Evolutionary conservation across 208 protist genomes (phyloP).

Genomic region (Acanthamoeba triangularis): DNA sequence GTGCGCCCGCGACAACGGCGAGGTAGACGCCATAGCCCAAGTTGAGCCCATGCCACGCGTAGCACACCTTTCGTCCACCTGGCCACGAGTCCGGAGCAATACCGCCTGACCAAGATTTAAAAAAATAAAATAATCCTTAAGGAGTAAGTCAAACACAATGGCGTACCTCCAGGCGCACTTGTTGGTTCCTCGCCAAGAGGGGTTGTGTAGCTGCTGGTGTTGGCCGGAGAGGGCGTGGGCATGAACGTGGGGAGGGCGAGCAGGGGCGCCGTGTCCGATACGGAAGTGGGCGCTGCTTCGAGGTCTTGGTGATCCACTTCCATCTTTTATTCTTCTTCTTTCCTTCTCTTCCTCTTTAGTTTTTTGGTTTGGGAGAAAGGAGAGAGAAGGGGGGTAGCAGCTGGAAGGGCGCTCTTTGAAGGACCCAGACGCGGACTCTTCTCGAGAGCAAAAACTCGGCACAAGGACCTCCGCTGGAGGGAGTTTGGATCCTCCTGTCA

Average conservation of each 20-base stretch:
- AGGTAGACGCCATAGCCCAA: conserved; percentile 6
- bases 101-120: not conserved
- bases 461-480: no score
- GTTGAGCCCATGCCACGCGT: not conserved
- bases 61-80: not conserved
- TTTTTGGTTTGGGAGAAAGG: not conserved
- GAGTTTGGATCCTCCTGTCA: no score
- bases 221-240: not conserved
- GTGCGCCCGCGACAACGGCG: not conserved
- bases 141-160: no score
- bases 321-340: not conserved
- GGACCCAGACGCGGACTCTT: no score
- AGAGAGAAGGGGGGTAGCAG: not conserved
- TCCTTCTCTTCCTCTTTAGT: not conserved
- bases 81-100: not conserved
- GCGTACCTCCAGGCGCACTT: no score
- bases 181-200: no score
- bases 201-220: no score
- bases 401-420: no score
- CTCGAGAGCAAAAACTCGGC: no score
- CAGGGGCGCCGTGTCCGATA: not conserved
- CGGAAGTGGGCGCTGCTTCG: not conserved
- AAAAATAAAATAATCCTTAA: not conserved
- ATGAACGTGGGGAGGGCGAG: not conserved
- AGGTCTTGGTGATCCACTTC: not conserved